Base-by-base conservation (phyloP, 2,329 filamentous ascomycete genomes). In the Raffaelea arxii region DNA sequence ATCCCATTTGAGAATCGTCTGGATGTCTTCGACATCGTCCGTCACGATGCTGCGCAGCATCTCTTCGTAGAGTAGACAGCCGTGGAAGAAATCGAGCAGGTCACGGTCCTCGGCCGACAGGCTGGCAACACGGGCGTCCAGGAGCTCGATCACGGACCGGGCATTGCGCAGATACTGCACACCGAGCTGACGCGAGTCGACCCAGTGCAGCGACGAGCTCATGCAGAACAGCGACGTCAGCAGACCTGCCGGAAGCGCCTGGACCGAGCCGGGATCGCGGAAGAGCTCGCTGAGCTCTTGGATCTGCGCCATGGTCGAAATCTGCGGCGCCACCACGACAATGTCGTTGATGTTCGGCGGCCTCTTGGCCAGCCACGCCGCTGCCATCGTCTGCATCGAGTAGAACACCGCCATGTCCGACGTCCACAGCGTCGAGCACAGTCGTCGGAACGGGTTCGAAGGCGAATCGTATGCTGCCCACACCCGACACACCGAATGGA, bases 401-500 rank as follows among this genome's bases (percentile, higher is more conserved):
- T 59, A 63, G 44, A 64, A 65, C 1, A 68, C 63, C 2, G 65
- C 55, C 1, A 59, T 58, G 0, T 65, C 66, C 5, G 58, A 57
- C 2, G 62, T 58, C 58, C 65, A 68, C 7, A 65, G 54, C 18
- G 61, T 58, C 4, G 58, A 56, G 2, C 65, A 65, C 6, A 68
- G 54, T 27, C 58, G 62, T 0, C 65, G 62, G 40, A 68, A 68
- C 22, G 65, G 55, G 21, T 68, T 68, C 3, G 55, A 49, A 16
- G 59, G 54, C 16, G 65, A 68, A 49, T 68, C 65, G 25, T 65
- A 66, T 5, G 62, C 64, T 1, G 65, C 67, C 65, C 65, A 68
- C 14, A 61, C 56, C 1, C 65, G 58, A 35, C 65, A 68, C 6
- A 68, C 65, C 14, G 65, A 58, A 1, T 62, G 57, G 44, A 68